A percentile compares a stretch with the other conserved stretches of the same genome.
Conservation (phyloP, 805 yeast genomes). For the Candida lessepsii region DNA sequence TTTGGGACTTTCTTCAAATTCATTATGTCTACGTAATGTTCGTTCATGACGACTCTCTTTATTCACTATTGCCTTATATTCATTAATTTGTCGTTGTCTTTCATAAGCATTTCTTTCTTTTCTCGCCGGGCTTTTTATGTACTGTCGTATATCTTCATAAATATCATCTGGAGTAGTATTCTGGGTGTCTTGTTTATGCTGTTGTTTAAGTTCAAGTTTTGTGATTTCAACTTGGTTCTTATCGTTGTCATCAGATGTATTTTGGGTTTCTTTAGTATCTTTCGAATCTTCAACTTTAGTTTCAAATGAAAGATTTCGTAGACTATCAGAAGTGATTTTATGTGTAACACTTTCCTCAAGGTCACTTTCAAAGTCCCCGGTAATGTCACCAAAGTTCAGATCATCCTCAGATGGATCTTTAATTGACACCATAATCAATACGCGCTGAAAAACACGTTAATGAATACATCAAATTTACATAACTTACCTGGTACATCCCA, state of each 20-base stretch:
- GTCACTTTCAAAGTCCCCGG: too few species aligned
- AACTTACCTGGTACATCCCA: conserved; percentile 6
- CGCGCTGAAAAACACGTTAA: conserved; percentile 3
- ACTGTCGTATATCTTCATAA: not conserved
- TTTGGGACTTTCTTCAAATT: conserved; percentile 14
- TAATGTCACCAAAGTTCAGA: too few species aligned
- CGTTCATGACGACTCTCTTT: conserved; percentile 30
- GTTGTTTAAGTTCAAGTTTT: too few species aligned
- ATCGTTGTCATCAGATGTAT: not conserved
- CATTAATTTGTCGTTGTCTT: conserved; percentile 23
- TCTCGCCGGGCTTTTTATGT: conserved; percentile 12
- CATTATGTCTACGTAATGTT: conserved; percentile 10
- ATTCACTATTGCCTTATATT: conserved; percentile 23
- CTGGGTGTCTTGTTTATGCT: too few species aligned
- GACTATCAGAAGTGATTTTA: not conserved
- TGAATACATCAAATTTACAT: conserved; percentile 2
- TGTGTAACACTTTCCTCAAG: not conserved
- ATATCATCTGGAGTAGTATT: not conserved
- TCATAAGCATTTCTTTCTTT: conserved; percentile 15
- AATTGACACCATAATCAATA: not conserved
- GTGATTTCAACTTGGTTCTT: not conserved
- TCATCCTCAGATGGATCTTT: not conserved
- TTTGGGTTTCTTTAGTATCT: not conserved
- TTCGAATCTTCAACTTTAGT: too few species aligned
- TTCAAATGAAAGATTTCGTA: too few species aligned